A percentile compares a stretch with the other conserved stretches of the same genome.
Evolutionary conservation across 2,329 filamentous ascomycete genomes (phyloP).

Genomic region (Macrophomina phaseolina): DNA sequence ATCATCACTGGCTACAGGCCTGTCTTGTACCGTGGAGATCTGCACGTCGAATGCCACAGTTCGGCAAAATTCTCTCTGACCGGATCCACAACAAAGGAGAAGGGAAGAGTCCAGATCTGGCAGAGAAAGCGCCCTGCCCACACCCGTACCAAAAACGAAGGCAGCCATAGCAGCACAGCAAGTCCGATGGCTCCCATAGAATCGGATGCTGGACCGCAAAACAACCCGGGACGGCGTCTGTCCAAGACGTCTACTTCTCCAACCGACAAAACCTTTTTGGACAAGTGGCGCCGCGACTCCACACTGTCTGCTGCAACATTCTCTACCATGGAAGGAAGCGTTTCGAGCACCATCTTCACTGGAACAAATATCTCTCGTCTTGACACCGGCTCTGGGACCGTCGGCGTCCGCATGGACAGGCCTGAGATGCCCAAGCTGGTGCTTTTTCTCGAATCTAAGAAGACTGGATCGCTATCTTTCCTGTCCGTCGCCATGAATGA

Average conservation of each 20-base stretch:
- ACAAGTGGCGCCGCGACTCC: conserved; percentile 19
- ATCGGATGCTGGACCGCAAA: not conserved
- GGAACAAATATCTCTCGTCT: conserved; percentile 25
- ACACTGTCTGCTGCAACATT: not conserved
- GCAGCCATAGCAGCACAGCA: not conserved
- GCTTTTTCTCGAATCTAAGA: conserved; percentile 29
- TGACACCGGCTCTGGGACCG: conserved; percentile 22
- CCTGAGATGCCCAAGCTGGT: conserved; percentile 29
- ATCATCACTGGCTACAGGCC: conserved; percentile 1
- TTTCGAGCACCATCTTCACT: conserved; percentile 27
- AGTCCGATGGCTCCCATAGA: not conserved
- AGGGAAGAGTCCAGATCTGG: conserved; percentile 29
- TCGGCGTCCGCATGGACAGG: conserved; percentile 25
- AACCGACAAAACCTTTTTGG: not conserved
- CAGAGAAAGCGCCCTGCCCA: conserved; percentile 22
- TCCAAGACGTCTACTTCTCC: conserved; percentile 14
- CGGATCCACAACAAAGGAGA: conserved; percentile 15
- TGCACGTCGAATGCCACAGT: conserved; percentile 21
- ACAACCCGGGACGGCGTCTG: not conserved
- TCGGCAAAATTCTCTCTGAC: conserved; percentile 20
- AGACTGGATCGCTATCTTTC: conserved; percentile 29
- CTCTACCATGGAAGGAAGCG: conserved; percentile 5
- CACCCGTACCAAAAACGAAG: not conserved
- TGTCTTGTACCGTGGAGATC: conserved; percentile 24
- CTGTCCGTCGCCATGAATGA: conserved; percentile 29